Conservation (phyloP, 805 yeast genomes). For the Cyberlindnera euphorbiiphila region DNA sequence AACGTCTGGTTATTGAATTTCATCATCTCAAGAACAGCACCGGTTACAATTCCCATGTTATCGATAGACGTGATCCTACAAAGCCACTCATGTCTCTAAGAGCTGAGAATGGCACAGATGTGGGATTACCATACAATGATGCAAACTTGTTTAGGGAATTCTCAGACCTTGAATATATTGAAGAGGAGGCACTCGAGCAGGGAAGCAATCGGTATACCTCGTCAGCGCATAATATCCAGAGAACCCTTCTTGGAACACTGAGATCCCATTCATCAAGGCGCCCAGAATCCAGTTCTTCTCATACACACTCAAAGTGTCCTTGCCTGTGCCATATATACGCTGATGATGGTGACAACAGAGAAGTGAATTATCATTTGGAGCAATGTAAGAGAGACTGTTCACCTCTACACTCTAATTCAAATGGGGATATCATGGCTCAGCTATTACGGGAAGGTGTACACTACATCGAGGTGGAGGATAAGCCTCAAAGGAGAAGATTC, state of each 20-base stretch:
- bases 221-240: no score
- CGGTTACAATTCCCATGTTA: slow-evolving; percentile 34
- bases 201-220: no score
- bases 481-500: slow-evolving; percentile 3
- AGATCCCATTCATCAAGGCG: background rate
- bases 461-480: slow-evolving; percentile 15
- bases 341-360: no score
- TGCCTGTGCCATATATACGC: background rate
- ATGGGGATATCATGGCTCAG: background rate
- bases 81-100: slow-evolving; percentile 37
- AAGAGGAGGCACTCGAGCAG: slow-evolving; percentile 2
- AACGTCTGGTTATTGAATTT: slow-evolving; percentile 33
- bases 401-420: background rate
- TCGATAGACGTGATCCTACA: slow-evolving; percentile 34
- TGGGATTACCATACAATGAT: background rate
- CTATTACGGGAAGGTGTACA: slow-evolving; percentile 11
- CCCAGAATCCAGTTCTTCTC: background rate
- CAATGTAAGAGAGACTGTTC: background rate
- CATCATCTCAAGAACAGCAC: slow-evolving; percentile 38
- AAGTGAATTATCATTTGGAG: background rate
- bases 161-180: slow-evolving; percentile 3
- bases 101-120: slow-evolving; percentile 31
- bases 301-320: no score
- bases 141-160: slow-evolving; percentile 10
- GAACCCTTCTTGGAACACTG: slow-evolving; percentile 5